Evolutionary conservation across 2,329 filamentous ascomycete genomes (phyloP), one percentile per base, ranked within the genome.

Genomic region (Lecanicillium sp.): DNA sequence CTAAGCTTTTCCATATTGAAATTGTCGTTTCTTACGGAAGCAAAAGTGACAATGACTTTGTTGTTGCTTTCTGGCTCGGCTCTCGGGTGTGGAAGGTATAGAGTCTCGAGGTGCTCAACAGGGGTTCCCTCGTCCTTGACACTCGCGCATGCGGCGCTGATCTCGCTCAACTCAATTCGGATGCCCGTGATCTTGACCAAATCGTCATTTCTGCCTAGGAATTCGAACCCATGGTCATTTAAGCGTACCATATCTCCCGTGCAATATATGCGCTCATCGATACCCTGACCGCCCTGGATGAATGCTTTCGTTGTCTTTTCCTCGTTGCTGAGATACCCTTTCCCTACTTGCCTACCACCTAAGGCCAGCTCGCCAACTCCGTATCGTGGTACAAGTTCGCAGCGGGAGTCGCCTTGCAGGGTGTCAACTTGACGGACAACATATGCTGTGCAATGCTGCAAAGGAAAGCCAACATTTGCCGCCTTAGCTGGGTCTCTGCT

Each of bases 281-380:
- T 42, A 16, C 39, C 40, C 4, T 36, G 32, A 16, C 39, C 43
- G 13, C 42, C 45, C 36, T 29, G 31, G 17, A 49, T 45, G 16
- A 50, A 51, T 0, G 45, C 37, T 33, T 46, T 47, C 12, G 38
- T 39, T 2, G 49, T 48, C 30, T 51, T 48, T 38, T 40, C 40
- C 18, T 43, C 42, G 17, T 51, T 41, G 25, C 7, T 38, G 15
- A 45, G 34, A 36, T 49, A 48, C 4, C 45, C 47, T 30, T 39
- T 43, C 15, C 37, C 43, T 3, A 49, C 18, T 18, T 80, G 76
- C 32, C 70, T 62, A 15, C 77, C 78, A 25, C 75, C 75, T 48
- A 80, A 76, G 42, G 71, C 79, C 12, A 80, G 60, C 52, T 81
- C 75, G 11, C 78, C 78, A 20, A 77, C 56, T 9, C 65, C 72